These are phyloP conservation scores for Mycena venus DNA, from an alignment of 768 basidiomycete species.

Conservation along the genomic window DNA sequence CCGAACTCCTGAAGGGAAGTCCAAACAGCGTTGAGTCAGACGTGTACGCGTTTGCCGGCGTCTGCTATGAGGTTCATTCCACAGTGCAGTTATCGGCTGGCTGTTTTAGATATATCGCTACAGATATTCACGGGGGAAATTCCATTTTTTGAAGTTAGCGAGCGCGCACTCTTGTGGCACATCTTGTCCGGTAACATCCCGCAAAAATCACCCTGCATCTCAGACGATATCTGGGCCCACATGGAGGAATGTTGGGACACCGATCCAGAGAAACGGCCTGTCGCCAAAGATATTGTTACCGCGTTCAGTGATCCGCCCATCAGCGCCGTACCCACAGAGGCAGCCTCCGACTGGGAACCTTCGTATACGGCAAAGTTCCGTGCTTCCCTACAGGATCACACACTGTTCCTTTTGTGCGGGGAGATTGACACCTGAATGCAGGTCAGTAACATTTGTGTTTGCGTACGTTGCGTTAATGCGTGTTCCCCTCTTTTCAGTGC, in stretches of 20 bases:
- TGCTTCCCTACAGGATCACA: conserved; percentile 21
- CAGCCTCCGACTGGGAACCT: conserved; percentile 10
- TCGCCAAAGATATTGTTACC: neutral
- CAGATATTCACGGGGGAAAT: conserved; percentile 41
- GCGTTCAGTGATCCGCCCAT: conserved; percentile 9
- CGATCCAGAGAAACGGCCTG: conserved; percentile 1
- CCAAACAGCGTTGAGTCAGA: conserved; percentile 35
- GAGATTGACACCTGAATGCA: neutral
- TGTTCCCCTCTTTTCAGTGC: no score
- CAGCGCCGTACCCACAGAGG: neutral
- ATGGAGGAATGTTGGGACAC: conserved; percentile 20
- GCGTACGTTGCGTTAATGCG: no score
- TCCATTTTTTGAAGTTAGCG: conserved; percentile 34
- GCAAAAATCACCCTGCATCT: neutral
- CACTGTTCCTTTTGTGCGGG: conserved; percentile 12
- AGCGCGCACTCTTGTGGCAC: conserved; percentile 24
- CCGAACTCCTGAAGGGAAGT: conserved; percentile 36
- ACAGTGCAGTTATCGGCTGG: neutral
- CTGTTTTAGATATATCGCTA: neutral
- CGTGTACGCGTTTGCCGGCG: conserved; percentile 43
- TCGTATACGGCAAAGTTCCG: conserved; percentile 14
- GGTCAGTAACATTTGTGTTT: neutral
- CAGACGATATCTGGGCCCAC: conserved; percentile 10
- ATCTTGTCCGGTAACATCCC: conserved; percentile 16
- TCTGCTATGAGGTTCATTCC: conserved; percentile 42